Conservation (phyloP, 441 rosid species). For the Eutrema salsugineum region DNA sequence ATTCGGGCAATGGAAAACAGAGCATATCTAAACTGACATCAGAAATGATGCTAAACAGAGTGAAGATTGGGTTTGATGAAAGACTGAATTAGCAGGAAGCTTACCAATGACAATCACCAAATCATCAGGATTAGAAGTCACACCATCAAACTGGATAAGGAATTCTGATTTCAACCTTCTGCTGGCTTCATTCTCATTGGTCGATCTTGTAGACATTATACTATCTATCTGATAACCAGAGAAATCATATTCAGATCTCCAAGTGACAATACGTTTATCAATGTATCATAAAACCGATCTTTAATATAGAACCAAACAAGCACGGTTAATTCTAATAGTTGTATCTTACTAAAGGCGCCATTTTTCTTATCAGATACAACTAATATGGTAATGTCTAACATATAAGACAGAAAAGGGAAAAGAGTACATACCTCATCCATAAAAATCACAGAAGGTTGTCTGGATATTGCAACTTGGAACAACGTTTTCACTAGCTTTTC, state of each 20-base stretch:
- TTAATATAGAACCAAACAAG: neutral
- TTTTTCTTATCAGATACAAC: neutral
- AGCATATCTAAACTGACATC: neutral
- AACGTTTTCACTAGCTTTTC: slow-evolving; percentile 92
- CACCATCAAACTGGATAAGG: slow-evolving; percentile 91
- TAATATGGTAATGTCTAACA: neutral
- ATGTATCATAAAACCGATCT: neutral
- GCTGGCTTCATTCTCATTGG: slow-evolving; percentile 89
- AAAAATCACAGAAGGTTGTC: slow-evolving; percentile 94
- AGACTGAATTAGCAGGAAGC: slow-evolving; percentile 5
- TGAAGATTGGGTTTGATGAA: neutral
- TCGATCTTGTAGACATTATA: slow-evolving; percentile 82
- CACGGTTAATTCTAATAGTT: neutral
- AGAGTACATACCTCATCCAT: slow-evolving; percentile 76
- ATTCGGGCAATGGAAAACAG: neutral
- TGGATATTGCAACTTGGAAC: slow-evolving; percentile 81
- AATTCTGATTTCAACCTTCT: slow-evolving; percentile 93
- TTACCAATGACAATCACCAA: slow-evolving; percentile 86
- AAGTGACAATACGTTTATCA: slow-evolving; percentile 2
- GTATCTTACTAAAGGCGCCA: neutral
- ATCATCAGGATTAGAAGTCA: slow-evolving; percentile 82
- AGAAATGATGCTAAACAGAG: neutral
- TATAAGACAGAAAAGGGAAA: slow-evolving; percentile 1
- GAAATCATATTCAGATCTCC: slow-evolving; percentile 8
- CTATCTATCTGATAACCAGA: slow-evolving; percentile 70